Percentiles rank a stretch among this genome's conserved stretches.
These are phyloP conservation scores for Oryza officinalis DNA, from an alignment of 176 grass and related monocot species.

Conservation along the genomic window DNA sequence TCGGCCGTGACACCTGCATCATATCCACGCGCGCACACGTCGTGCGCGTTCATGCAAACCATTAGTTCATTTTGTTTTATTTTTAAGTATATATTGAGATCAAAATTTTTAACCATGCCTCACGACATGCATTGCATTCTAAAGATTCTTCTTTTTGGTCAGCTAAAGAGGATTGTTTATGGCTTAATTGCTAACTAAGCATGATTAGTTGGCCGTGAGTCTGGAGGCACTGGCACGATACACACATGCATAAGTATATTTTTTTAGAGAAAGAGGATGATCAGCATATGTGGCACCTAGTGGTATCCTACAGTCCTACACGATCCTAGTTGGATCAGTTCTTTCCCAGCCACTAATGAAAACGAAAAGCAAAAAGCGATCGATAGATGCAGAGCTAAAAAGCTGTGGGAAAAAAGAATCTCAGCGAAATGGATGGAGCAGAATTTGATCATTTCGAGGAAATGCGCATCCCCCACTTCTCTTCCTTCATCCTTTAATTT, in stretches of 20 bases:
- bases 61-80: too few species aligned
- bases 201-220: constrained; percentile 23
- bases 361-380: background rate
- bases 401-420: background rate
- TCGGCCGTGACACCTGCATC: constrained; percentile 62
- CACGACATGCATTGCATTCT: background rate
- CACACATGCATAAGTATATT: background rate
- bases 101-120: too few species aligned
- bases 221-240: background rate
- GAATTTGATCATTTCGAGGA: background rate
- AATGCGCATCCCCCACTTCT: background rate
- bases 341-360: background rate
- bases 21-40: too few species aligned
- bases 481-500: background rate
- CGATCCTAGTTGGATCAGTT: constrained; percentile 22
- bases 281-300: constrained; percentile 6
- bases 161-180: background rate
- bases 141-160: background rate
- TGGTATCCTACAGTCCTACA: background rate
- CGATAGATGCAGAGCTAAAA: constrained; percentile 1
- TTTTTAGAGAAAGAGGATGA: background rate
- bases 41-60: too few species aligned
- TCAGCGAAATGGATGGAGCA: constrained; percentile 6
- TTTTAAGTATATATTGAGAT: too few species aligned
- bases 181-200: background rate